Evolutionary conservation across 306 rosid genomes (phyloP).

Genomic region (Sicyos edulis): DNA sequence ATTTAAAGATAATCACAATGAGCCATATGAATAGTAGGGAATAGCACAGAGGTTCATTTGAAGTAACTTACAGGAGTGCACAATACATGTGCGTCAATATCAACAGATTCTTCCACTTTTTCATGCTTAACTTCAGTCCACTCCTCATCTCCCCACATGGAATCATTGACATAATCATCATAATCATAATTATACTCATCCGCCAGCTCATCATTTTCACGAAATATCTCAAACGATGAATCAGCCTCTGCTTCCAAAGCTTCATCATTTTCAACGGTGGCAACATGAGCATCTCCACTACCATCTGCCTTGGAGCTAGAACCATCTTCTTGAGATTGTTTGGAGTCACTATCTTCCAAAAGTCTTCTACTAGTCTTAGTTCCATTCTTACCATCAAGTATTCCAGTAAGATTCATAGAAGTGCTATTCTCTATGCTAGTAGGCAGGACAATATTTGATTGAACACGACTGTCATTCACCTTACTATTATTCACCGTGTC

Average conservation of each 20-base stretch:
- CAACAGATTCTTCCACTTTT: constrained; percentile 72
- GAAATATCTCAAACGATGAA: constrained; percentile 79
- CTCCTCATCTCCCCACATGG: constrained; percentile 98
- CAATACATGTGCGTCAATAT: constrained; percentile 76
- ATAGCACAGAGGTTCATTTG: neutral
- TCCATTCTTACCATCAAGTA: constrained; percentile 38
- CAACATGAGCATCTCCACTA: constrained; percentile 45
- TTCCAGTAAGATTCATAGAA: constrained; percentile 35
- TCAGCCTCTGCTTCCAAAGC: constrained; percentile 80
- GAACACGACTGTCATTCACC: constrained; percentile 32
- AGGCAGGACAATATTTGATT: constrained; percentile 46
- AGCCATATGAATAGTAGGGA: neutral
- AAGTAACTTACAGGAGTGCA: constrained; percentile 75
- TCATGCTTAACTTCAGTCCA: constrained; percentile 72
- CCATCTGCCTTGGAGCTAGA: constrained; percentile 40
- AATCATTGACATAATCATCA: constrained; percentile 81
- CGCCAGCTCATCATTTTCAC: constrained; percentile 70
- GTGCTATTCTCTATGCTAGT: constrained; percentile 39
- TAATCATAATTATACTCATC: constrained; percentile 90
- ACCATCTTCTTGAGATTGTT: constrained; percentile 44
- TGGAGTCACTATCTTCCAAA: constrained; percentile 61
- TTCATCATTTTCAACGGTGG: constrained; percentile 70
- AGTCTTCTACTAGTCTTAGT: constrained; percentile 58
- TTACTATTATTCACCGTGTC: constrained; percentile 23
- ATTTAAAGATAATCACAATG: neutral